Evolutionary conservation across 1,284 basidiomycete genomes (phyloP), one percentile per base, ranked within the genome.

Genomic region (Apiotrichum porosum): DNA sequence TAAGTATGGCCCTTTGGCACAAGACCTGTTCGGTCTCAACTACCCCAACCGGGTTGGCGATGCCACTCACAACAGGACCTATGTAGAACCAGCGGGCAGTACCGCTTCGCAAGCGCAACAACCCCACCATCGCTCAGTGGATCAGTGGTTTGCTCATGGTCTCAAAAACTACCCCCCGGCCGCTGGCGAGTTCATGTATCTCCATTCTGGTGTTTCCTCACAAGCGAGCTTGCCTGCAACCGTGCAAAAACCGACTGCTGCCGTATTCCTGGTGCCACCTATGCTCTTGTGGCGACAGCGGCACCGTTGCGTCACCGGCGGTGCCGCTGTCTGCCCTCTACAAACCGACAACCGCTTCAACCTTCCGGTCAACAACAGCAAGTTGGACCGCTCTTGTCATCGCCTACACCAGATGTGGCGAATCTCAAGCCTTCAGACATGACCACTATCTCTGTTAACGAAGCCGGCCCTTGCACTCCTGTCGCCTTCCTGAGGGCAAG

Each of bases 361-460:
- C 32, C 8, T 15, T 15, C 21, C 41, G 8, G 6, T 43, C 22
- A 21, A 43, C 22, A 15, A n/a, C 13, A n/a, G n/a, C 18, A 22
- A 9, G 18, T 41, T 41, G 53, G 13, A 45, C 53, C 12, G 47
- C 49, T 4, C 43, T 55, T 13, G 43, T 42, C 6, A 55, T 55
- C 40, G 46, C 49, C 3, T 51, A 51, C 46, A 37, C 39, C 13
- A 42, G 39, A 55, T 43, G 33, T 42, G 6, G 18, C 19, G 32
- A n/a, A 19, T 1, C 23, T 86, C 8, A 66, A 80, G 58, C 84
- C 83, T 0, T 78, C 78, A 33, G 83, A 86, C 68, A 81, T 87
- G 54, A 76, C 78, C 2, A 72, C 87, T 21, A 86, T 87, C 70
- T 82, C 79, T 49, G 78, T 84, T 19, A 86, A 86, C 66, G 80